Evolutionary conservation across 768 basidiomycete species (phyloP).

Genomic region (Mrakia frigida): DNA sequence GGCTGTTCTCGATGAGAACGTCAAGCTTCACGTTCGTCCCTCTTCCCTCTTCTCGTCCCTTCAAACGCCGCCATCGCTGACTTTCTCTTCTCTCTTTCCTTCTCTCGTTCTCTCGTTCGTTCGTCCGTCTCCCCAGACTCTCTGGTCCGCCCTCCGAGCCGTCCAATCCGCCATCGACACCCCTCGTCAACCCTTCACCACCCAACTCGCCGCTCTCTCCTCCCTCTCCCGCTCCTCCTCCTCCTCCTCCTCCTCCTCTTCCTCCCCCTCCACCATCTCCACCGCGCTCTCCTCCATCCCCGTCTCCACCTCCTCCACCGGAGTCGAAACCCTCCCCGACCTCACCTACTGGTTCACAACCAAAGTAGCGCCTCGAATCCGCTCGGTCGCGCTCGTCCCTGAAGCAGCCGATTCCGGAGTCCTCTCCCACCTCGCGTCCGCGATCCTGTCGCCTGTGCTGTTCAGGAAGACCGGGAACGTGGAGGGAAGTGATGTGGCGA

Average conservation of each 20-base stretch:
- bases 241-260: slow-evolving; percentile 66
- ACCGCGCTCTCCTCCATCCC: slow-evolving; percentile 61
- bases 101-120: not conserved
- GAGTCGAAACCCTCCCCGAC: slow-evolving; percentile 80
- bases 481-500: slow-evolving; percentile 75
- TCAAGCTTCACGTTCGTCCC: slow-evolving; percentile 45
- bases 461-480: slow-evolving; percentile 65
- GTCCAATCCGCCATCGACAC: slow-evolving; percentile 62
- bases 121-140: slow-evolving; percentile 58
- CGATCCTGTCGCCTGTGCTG: slow-evolving; percentile 71
- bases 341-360: slow-evolving; percentile 85
- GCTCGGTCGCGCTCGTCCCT: slow-evolving; percentile 86
- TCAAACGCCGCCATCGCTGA: too few relatives aligned
- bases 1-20: slow-evolving; percentile 80
- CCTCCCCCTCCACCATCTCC: slow-evolving; percentile 61
- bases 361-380: slow-evolving; percentile 74
- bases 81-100: not conserved
- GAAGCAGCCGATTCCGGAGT: slow-evolving; percentile 71
- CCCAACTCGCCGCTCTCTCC: slow-evolving; percentile 64
- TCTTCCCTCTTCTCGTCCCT: not conserved
- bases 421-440: slow-evolving; percentile 76
- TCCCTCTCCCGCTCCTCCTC: slow-evolving; percentile 59
- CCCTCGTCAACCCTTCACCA: slow-evolving; percentile 76
- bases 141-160: slow-evolving; percentile 89
- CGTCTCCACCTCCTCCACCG: slow-evolving; percentile 39